phyloP scores from a whole-genome alignment of 2,329 filamentous ascomycete genomes.

The Fusarium sp. region DNA sequence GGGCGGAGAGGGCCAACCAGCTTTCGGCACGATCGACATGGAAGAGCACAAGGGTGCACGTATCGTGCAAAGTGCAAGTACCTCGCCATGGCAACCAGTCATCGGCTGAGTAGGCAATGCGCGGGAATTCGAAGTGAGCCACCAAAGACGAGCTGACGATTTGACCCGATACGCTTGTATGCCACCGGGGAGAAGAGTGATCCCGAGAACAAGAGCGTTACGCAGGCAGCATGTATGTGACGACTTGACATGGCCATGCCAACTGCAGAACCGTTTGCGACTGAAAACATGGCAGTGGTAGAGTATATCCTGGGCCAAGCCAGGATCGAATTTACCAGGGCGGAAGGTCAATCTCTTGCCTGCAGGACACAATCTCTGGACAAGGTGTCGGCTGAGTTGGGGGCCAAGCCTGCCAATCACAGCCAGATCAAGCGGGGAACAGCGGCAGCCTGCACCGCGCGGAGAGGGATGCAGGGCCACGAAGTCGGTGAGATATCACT shows the following conservation, averaged over 20 bases:
- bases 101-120: not conserved
- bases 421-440: conserved; percentile 22
- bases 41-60: conserved; percentile 19
- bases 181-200: not conserved
- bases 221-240: conserved; percentile 16
- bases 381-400: conserved; percentile 31
- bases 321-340: conserved; percentile 20
- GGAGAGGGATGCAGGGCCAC: conserved; percentile 24
- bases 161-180: conserved; percentile 10
- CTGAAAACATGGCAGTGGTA: conserved; percentile 16
- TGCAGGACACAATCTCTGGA: conserved; percentile 37
- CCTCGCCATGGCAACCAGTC: not conserved
- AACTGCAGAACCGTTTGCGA: conserved; percentile 12
- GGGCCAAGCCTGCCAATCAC: conserved; percentile 41
- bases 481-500: conserved; percentile 19
- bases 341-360: conserved; percentile 30
- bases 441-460: conserved; percentile 38
- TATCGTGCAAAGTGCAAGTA: conserved; percentile 1
- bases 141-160: conserved; percentile 5
- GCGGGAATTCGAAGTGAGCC: not conserved
- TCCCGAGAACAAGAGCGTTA: not conserved
- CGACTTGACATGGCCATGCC: conserved; percentile 24
- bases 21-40: conserved; percentile 26
- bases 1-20: conserved; percentile 26
- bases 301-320: conserved; percentile 22